phyloP scores from a whole-genome alignment of 768 basidiomycete species.

The Baorangia bicolor region DNA sequence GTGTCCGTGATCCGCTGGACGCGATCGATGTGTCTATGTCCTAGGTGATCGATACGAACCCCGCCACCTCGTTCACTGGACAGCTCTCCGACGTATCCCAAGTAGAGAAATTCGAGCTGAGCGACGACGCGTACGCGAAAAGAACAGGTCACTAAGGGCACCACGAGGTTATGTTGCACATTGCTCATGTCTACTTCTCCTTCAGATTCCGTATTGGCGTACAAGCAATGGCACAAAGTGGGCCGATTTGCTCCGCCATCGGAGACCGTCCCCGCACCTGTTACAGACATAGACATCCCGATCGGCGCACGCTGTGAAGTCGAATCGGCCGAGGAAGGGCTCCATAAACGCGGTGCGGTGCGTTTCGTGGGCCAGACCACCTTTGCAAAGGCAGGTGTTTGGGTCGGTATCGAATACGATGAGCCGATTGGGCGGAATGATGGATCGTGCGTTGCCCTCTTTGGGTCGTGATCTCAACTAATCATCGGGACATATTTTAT shows the following conservation, averaged over 20 bases:
- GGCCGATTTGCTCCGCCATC: conserved; percentile 78
- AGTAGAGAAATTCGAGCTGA: conserved; percentile 92
- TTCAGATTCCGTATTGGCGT: conserved; percentile 84
- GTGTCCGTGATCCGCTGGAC: not conserved
- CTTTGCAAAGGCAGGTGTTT: conserved; percentile 66
- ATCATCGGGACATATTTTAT: not conserved
- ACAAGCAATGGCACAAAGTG: conserved; percentile 82
- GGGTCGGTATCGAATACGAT: conserved; percentile 95
- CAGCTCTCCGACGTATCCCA: conserved; percentile 81
- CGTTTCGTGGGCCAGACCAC: conserved; percentile 80
- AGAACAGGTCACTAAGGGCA: conserved; percentile 57
- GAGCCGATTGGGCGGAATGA: conserved; percentile 96
- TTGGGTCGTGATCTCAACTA: not conserved
- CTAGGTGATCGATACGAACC: conserved; percentile 62
- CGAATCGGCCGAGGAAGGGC: conserved; percentile 62
- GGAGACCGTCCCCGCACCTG: conserved; percentile 30
- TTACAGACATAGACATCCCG: conserved; percentile 46
- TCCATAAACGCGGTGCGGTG: conserved; percentile 80
- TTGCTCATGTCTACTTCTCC: conserved; percentile 1
- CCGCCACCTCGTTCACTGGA: conserved; percentile 72
- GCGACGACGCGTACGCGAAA: conserved; percentile 75
- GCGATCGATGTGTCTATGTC: conserved; percentile 43
- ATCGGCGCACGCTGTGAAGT: conserved; percentile 84
- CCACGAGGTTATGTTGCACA: not conserved
- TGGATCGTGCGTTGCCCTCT: conserved; percentile 68